Base-by-base conservation (phyloP, 1,284 basidiomycete species). In the Trametes versicolor region DNA sequence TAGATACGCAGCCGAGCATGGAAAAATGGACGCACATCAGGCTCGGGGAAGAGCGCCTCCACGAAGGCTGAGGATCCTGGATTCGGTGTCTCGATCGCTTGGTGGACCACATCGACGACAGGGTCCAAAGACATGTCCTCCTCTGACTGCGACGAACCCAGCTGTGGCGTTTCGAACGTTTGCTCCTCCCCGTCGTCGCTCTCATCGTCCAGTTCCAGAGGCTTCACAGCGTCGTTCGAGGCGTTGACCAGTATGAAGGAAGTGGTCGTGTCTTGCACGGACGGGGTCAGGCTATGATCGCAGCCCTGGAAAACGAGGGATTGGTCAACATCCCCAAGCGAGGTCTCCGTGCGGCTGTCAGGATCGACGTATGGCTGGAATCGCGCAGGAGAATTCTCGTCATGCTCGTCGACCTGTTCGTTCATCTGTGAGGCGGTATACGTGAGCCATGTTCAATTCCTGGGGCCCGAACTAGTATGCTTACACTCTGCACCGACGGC, bases 221-320 rank as follows among this genome's bases (percentile, higher is more conserved):
- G 12, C 27, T 48, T 58, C 10, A 36, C 21, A 2, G 12, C 45
- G 1, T 32, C 19, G 7, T 53, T 47, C 7, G 56, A 58, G 21
- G 17, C 4, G 23, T 59, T n/a, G 59, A 65, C 51, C n/a, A 65
- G 50, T 27, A 62, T 43, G 41, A 65, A 65, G 36, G 61, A 57
- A 19, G 37, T 37, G 36, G 36, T 63, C 27, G 17, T 37, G 21
- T 62, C 60, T 2, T 41, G 37, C 29, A 21, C 50, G 19, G 50
- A 32, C 6, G 29, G 19, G 9, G 10, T 27, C 15, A 49, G 2
- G 13, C 48, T 49, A 5, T 15, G 15, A 37, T 53, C 21, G 21
- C 21, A 21, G 34, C 10, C 4, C 6, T 15, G 36, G 34, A 12
- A 13, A 36, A 37, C 51, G n/a, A 23, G 12, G 21, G 34, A 29